Evolutionary conservation across 2,329 filamentous ascomycete genomes (phyloP), one percentile per base, ranked within the genome.

Genomic region (Sordariomycetes sp.): DNA sequence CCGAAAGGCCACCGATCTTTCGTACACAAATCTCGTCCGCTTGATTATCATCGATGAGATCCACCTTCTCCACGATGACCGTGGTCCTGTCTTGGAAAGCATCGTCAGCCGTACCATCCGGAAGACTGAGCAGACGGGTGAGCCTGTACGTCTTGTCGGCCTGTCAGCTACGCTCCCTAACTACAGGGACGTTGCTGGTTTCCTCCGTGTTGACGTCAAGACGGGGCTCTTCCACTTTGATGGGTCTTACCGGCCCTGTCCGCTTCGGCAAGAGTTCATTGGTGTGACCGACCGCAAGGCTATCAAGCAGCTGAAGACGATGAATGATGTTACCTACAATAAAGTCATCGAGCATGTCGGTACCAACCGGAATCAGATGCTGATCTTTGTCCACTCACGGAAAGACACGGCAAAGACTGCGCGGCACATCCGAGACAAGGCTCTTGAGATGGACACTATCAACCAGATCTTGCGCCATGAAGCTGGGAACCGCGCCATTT

Each of bases 361-460:
- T 7, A 85, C 87, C 59, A 87, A 95, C 66, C 84, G 89, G 61
- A 96, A 99, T 65, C 94, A 99, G 70, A 96, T 99, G 91, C 82
- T 99, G 45, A 96, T 99, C 59, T 99, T 99, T 67, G 94, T 99
- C 6, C 95, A 99, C 69, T 99, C 95, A 39, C 82, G 94, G 65
- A 99, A 99, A 67, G 95, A 99, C 70, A 99, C 95, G 0, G 90
- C 91, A 10, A 99, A 99, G 74, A 99, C 95, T 2, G 94, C 92
- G 25, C 90, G 88, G 66, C 96, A 96, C 67, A 91, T 99, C 65
- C 83, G 91, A 61, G 95, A 99, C 74, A 96, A 96, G 72, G 92
- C 94, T 3, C 74, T 99, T n/a, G 94, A 99, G 69, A 80, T 90
- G 76, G 95, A 97, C 65, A 96, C 94, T 0, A 97, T 99, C 65